Conservation (phyloP, 306 rosid genomes). For the Purshia tridentata region DNA sequence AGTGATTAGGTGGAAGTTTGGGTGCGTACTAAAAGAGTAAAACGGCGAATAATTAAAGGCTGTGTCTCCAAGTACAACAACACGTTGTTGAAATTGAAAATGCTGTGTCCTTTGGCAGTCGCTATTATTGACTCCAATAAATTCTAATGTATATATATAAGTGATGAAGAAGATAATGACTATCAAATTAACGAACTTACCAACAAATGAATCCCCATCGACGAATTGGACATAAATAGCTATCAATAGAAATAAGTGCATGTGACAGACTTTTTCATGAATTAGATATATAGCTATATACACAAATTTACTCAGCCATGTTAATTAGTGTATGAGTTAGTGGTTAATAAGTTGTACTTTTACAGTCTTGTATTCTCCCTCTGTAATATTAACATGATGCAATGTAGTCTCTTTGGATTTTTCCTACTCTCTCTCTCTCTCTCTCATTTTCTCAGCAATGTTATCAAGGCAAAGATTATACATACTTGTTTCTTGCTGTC, state of each 20-base stretch:
- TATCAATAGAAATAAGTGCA: background rate
- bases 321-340: too few species aligned
- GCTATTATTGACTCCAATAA: background rate
- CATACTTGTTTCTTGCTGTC: background rate
- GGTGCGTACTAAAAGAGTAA: too few species aligned
- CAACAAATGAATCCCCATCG: background rate
- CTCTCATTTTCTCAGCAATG: too few species aligned
- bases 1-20: too few species aligned
- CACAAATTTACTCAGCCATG: too few species aligned
- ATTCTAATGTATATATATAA: background rate
- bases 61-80: too few species aligned
- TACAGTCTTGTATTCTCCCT: too few species aligned
- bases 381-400: background rate
- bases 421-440: too few species aligned
- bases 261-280: background rate
- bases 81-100: background rate
- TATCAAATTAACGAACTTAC: background rate
- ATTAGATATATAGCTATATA: background rate
- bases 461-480: too few species aligned
- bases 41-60: too few species aligned
- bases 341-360: too few species aligned
- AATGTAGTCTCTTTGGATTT: background rate
- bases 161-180: background rate
- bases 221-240: background rate
- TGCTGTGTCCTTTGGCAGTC: background rate